Conservation (phyloP, 2,329 filamentous ascomycete species). For the Alternaria gaisen region DNA sequence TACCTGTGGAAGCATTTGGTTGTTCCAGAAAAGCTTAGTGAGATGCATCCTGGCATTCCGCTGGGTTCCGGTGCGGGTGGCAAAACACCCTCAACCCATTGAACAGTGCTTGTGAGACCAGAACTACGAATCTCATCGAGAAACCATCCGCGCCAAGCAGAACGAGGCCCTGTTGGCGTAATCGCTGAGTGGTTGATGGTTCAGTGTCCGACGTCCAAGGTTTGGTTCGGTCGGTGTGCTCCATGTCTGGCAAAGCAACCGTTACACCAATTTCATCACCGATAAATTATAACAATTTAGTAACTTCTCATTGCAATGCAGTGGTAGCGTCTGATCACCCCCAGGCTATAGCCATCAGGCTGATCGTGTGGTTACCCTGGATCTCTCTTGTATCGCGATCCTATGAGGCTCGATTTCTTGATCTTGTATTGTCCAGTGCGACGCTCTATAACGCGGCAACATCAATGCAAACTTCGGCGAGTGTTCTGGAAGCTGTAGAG, state of each 20-base stretch:
- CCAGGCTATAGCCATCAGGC: too few relatives aligned
- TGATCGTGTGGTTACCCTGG: too few relatives aligned
- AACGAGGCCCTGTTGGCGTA: neutral
- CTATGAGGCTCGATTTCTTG: neutral
- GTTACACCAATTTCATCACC: neutral
- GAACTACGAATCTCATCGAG: neutral
- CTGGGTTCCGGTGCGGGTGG: constrained; percentile 1
- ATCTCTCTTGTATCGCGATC: too few relatives aligned
- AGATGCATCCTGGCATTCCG: constrained; percentile 1
- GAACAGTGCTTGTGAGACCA: neutral
- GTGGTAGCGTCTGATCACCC: too few relatives aligned
- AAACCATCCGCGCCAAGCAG: neutral
- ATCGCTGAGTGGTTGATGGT: neutral
- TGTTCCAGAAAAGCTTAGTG: constrained; percentile 7
- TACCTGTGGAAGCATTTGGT: constrained; percentile 3
- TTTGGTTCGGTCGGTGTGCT: neutral
- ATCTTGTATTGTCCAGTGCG: neutral
- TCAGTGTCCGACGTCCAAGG: neutral
- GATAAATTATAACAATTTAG: neutral
- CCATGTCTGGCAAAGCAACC: neutral
- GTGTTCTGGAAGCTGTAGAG: neutral
- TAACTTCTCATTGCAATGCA: too few relatives aligned
- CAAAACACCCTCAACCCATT: neutral
- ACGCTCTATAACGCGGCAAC: neutral
- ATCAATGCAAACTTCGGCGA: neutral